Evolutionary conservation across 305 asterid species (phyloP), one percentile per base, ranked within the genome.

Genomic region (Fraxinus baroniana): DNA sequence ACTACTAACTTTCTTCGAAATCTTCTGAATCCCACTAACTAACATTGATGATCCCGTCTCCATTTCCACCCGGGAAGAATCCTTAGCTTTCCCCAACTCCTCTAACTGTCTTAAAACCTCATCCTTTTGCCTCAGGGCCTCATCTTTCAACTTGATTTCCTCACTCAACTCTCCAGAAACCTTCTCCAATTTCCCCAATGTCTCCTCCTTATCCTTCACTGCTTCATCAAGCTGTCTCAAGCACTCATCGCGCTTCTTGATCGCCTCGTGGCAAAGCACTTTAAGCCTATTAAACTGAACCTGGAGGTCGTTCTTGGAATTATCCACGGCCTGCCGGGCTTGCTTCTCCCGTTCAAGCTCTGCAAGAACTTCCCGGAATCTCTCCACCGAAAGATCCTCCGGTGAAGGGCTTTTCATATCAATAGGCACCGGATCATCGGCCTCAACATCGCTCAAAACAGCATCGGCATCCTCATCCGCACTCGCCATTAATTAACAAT

Each of bases 341-440:
- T 79, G 87, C 82, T 92, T 87, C 90, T 96, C 99, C 32, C 97
- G 95, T 87, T 94, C 98, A 84, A 94, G 98, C 91, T 96, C 98
- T 30, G 87, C 86, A 0, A 92, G 71, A 28, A 94, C 85, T 79
- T 96, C 97, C 78, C 83, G 86, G 70, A 93, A 89, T 85, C 89
- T 94, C 28, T 92, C 98, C 12, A 81, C 81, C 39, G 99, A 86
- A 7, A 93, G 39, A 83, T 87, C 85, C 12, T 93, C 93, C 60
- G 95, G 86, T 4, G 82, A 17, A 77, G 86, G 87, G 79, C 84
- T 72, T 74, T 84, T 82, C 18, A 87, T 68, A 35, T 83, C 89
- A 57, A 89, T 77, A 5, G 94, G 90, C 84, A 79, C 83, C 46
- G 93, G 97, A 87, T 93, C 99, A 72, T 94, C 98, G 24, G 85